A percentile compares a stretch with the other conserved stretches of the same genome.
phyloP scores from a whole-genome alignment of 106 monocot genomes.

The Gastrodia elata region DNA sequence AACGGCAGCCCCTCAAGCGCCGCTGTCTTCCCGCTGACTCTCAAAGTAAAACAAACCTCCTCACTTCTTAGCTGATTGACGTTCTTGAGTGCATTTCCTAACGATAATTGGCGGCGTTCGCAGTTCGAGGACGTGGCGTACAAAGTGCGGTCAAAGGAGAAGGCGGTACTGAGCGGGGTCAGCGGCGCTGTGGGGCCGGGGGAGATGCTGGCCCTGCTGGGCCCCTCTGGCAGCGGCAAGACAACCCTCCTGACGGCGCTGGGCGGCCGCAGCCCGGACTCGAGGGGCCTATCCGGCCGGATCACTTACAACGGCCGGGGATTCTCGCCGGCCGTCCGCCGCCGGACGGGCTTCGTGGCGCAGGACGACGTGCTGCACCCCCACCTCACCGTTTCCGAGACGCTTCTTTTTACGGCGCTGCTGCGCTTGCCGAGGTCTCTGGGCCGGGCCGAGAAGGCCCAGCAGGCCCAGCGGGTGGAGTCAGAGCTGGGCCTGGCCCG shows the following conservation, averaged over 20 bases:
- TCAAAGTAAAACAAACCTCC: slow-evolving; percentile 12
- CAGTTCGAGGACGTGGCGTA: slow-evolving; percentile 29
- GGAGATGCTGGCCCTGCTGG: slow-evolving; percentile 67
- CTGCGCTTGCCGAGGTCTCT: slow-evolving; percentile 36
- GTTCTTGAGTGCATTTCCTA: neutral
- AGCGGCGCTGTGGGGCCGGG: slow-evolving; percentile 46
- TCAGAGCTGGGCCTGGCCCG: slow-evolving; percentile 27
- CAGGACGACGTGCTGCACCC: slow-evolving; percentile 69
- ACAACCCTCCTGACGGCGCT: slow-evolving; percentile 64
- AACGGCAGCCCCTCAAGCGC: neutral
- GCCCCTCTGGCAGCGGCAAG: slow-evolving; percentile 72
- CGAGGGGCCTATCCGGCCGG: slow-evolving; percentile 31
- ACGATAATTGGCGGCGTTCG: too few relatives aligned
- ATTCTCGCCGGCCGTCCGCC: slow-evolving; percentile 32
- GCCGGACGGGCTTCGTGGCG: slow-evolving; percentile 42
- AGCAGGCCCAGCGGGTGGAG: slow-evolving; percentile 24
- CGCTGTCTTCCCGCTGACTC: slow-evolving; percentile 13
- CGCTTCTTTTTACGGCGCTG: slow-evolving; percentile 45
- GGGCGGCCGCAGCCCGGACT: slow-evolving; percentile 27
- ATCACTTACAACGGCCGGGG: slow-evolving; percentile 46
- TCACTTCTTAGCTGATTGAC: too few relatives aligned
- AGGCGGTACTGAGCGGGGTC: slow-evolving; percentile 41
- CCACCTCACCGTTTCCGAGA: slow-evolving; percentile 53
- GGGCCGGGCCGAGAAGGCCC: slow-evolving; percentile 18
- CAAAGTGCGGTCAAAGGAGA: slow-evolving; percentile 21